phyloP scores from a whole-genome alignment of 768 basidiomycete species.

The Hemileccinum rubropunctum region DNA sequence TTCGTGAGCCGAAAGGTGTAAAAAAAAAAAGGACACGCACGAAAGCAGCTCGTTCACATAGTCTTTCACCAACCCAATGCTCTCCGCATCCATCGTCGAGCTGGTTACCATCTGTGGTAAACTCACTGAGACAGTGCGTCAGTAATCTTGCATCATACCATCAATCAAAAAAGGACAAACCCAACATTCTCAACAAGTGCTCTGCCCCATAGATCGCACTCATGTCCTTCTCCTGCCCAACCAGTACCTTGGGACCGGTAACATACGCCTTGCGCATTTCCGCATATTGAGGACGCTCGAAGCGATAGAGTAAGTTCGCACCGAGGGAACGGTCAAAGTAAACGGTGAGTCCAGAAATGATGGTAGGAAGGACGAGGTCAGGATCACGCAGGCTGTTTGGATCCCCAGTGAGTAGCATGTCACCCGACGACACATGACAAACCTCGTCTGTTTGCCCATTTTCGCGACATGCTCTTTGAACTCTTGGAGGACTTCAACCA shows the following conservation, averaged over 20 bases:
- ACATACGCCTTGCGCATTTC: conserved; percentile 70
- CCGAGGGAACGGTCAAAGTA: conserved; percentile 95
- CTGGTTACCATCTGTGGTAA: conserved; percentile 87
- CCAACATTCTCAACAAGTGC: conserved; percentile 88
- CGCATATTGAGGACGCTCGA: conserved; percentile 92
- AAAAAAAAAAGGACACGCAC: conserved; percentile 43
- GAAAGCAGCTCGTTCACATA: conserved; percentile 85
- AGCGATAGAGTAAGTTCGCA: conserved; percentile 88
- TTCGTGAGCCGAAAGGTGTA: background rate
- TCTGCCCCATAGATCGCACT: conserved; percentile 92
- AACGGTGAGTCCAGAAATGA: conserved; percentile 78
- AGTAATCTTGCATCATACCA: conserved; percentile 1
- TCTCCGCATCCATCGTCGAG: conserved; percentile 89
- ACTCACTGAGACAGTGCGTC: conserved; percentile 59
- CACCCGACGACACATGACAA: conserved; percentile 17
- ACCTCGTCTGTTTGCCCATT: conserved; percentile 47
- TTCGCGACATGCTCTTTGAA: conserved; percentile 65
- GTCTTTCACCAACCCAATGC: conserved; percentile 77
- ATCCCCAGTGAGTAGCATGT: background rate
- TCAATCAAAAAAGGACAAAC: conserved; percentile 45
- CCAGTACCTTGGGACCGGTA: conserved; percentile 67
- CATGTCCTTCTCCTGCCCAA: conserved; percentile 79
- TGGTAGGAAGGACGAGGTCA: conserved; percentile 67
- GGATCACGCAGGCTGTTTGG: conserved; percentile 63
- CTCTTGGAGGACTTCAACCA: conserved; percentile 71